phyloP scores from a whole-genome alignment of 2,329 filamentous ascomycete species.

The Zasmidium cellare region DNA sequence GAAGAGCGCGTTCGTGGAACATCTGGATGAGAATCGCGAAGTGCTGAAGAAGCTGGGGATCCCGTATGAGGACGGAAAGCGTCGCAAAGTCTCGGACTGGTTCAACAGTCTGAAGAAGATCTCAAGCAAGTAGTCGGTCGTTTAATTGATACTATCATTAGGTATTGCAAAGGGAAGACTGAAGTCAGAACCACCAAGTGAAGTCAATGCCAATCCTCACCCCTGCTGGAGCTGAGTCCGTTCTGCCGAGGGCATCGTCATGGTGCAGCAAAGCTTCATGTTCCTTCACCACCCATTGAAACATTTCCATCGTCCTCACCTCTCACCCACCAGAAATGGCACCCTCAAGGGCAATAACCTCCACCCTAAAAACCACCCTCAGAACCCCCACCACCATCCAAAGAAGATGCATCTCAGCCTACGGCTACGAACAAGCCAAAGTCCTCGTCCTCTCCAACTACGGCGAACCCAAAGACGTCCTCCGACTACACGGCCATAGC shows the following conservation, averaged over 20 bases:
- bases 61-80: not conserved
- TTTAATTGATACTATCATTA: not conserved
- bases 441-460: constrained; percentile 73
- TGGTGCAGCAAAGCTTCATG: not conserved
- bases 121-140: not conserved
- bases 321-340: constrained; percentile 20
- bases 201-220: not conserved
- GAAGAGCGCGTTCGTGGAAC: constrained; percentile 1
- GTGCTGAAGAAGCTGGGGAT: not conserved
- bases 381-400: constrained; percentile 16
- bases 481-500: constrained; percentile 70
- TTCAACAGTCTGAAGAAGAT: not conserved
- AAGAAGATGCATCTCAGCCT: constrained; percentile 56
- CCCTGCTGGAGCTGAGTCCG: not conserved
- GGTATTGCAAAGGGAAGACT: not conserved
- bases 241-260: not conserved
- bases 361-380: constrained; percentile 10
- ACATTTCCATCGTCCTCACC: not conserved
- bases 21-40: not conserved
- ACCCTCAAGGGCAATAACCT: constrained; percentile 21
- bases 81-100: not conserved
- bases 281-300: not conserved
- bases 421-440: constrained; percentile 83
- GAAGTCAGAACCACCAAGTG: not conserved
- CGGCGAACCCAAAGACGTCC: constrained; percentile 72